Evolutionary conservation across 805 yeast genomes (phyloP).

Genomic region (Cyberlindnera euphorbiiphila): DNA sequence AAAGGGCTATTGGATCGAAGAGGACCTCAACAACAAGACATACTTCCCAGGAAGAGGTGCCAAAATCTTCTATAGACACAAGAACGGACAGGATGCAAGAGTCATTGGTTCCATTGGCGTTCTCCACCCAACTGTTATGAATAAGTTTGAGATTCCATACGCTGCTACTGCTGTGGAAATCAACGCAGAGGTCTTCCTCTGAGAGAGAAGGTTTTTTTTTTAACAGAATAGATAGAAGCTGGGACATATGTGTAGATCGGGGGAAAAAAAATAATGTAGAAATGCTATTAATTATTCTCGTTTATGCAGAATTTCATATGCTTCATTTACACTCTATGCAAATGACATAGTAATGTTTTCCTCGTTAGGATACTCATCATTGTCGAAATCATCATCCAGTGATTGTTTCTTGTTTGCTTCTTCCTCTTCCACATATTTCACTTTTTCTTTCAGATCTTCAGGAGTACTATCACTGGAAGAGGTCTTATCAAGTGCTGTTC

Average conservation of each 20-base stretch:
- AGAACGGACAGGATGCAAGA: conserved; percentile 51
- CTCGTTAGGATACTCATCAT: conserved; percentile 17
- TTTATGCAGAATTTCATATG: too few species aligned
- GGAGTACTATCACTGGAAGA: too few species aligned
- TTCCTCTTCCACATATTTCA: not conserved
- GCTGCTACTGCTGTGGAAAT: conserved; percentile 92
- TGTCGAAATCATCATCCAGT: conserved; percentile 4
- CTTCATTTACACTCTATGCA: conserved; percentile 7
- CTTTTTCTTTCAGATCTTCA: too few species aligned
- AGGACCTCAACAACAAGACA: conserved; percentile 60
- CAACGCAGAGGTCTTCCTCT: conserved; percentile 83
- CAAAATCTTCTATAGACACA: conserved; percentile 67
- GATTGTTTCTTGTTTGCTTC: not conserved
- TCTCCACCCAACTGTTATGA: conserved; percentile 90
- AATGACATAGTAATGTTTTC: conserved; percentile 26
- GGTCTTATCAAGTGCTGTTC: too few species aligned
- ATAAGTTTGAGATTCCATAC: conserved; percentile 82
- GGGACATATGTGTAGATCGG: too few species aligned
- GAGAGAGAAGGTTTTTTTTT: conserved; percentile 16
- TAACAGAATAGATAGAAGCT: too few species aligned
- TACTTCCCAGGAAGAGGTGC: conserved; percentile 99
- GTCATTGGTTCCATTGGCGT: conserved; percentile 87
- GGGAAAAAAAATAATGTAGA: too few species aligned
- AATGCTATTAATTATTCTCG: too few species aligned
- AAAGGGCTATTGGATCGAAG: conserved; percentile 87